Evolutionary conservation across 306 rosid genomes (phyloP), one percentile per base, ranked within the genome.

Genomic region (Citrullus amarus): DNA sequence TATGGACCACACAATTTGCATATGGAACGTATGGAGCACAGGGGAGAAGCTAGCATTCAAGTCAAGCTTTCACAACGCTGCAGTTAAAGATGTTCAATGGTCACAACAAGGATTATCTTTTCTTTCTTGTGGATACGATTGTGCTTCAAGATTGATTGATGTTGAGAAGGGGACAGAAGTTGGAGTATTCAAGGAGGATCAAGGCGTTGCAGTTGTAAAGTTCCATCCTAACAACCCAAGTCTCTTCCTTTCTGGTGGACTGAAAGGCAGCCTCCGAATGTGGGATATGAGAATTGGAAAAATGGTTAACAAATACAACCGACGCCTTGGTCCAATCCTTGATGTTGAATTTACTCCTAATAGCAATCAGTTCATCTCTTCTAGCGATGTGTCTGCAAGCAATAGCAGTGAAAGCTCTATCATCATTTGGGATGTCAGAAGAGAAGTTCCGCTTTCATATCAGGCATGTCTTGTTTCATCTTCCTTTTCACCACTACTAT

Each of bases 121-220:
- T 44, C 91, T 96, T 86, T 96, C 98, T 54, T 90, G 97, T 80
- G 99, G 97, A 68, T 96, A 88, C 69, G 98, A 96, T 85, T 85
- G 89, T 83, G 70, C 83, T 22, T 90, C 98, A 71, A 91, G 96
- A 86, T 80, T 92, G 82, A 82, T 91, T 81, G 98, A 92, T 79
- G 87, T 91, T 74, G 98, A 88, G 84, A 92, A 86, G 87, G 99
- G 93, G 53, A 36, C 86, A 46, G 97, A 91, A 85, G 88, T 86
- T 80, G 92, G 83, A 80, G 82, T 82, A 70, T 87, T 91, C 43
- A 85, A 67, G 81, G 93, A 91, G 84, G 91, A 92, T 82, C 96
- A 90, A 83, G 82, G 85, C 34, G 87, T 96, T 79, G 89, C 88
- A 50, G 96, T 87, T 80, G 78, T 92, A 50, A 92, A 90, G 89